These are phyloP conservation scores for Pythium aquatile DNA, from an alignment of 352 stramenopile species.

Conservation along the genomic window DNA sequence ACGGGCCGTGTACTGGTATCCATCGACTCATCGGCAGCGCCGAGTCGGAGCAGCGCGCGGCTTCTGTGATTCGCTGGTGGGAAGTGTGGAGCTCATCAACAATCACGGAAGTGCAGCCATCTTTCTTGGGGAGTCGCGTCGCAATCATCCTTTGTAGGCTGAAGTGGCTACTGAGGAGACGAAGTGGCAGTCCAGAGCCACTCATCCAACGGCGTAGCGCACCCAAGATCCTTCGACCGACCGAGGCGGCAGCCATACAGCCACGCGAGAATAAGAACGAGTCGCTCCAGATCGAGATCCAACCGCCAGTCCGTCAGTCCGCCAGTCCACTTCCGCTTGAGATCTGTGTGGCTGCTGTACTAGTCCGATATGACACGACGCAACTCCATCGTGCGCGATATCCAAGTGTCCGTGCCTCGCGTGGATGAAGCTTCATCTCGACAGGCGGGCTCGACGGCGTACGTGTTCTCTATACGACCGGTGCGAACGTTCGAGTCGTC, in stretches of 20 bases:
- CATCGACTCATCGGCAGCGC: too few relatives aligned
- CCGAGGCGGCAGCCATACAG: not conserved
- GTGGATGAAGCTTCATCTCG: constrained; percentile 26
- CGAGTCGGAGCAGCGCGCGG: too few relatives aligned
- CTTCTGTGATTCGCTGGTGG: not conserved
- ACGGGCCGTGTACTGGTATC: too few relatives aligned
- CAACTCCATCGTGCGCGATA: constrained; percentile 42
- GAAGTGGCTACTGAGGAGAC: not conserved
- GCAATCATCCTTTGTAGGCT: not conserved
- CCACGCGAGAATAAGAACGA: not conserved
- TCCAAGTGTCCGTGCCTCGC: constrained; percentile 45
- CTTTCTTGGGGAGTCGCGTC: not conserved
- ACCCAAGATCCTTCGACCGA: not conserved
- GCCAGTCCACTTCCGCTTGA: not conserved
- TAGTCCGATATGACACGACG: not conserved
- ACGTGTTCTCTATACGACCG: constrained; percentile 50
- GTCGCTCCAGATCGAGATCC: too few relatives aligned
- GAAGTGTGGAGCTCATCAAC: not conserved
- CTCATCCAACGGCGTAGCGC: not conserved
- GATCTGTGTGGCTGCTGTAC: not conserved
- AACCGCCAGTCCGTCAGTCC: too few relatives aligned
- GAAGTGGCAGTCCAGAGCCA: not conserved
- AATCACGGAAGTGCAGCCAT: not conserved
- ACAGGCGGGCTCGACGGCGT: constrained; percentile 32
- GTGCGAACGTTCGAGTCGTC: constrained; percentile 15